These are phyloP conservation scores for Marasmius tenuissimus DNA, from an alignment of 1,284 basidiomycete genomes.

Conservation along the genomic window DNA sequence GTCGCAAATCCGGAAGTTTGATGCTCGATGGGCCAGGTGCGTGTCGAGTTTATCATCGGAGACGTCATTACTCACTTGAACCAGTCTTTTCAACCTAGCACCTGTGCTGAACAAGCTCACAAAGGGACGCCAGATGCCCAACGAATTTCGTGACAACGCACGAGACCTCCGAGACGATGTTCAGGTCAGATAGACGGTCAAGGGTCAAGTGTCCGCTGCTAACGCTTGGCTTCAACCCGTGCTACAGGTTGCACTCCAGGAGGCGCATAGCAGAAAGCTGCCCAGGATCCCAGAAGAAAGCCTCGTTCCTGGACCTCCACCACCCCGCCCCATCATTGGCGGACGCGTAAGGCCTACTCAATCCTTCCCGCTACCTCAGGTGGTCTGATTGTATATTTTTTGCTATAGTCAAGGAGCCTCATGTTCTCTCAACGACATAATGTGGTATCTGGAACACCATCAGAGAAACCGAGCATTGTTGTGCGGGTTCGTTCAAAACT, in stretches of 20 bases:
- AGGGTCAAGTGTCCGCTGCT: background rate
- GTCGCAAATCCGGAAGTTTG: slow-evolving; percentile 11
- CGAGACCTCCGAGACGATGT: slow-evolving; percentile 14
- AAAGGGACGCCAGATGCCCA: slow-evolving; percentile 17
- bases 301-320: slow-evolving; percentile 10
- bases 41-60: background rate
- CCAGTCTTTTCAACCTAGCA: slow-evolving; percentile 16
- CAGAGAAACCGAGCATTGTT: background rate
- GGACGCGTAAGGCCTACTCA: background rate
- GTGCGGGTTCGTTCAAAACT: slow-evolving; percentile 2
- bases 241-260: slow-evolving; percentile 5
- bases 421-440: background rate
- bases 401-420: background rate
- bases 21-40: slow-evolving; percentile 18
- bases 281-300: slow-evolving; percentile 5
- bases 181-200: slow-evolving; percentile 6
- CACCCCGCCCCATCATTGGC: background rate
- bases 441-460: background rate
- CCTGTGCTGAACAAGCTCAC: slow-evolving; percentile 18
- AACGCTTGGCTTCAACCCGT: background rate
- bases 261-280: slow-evolving; percentile 6
- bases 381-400: background rate
- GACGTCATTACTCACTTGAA: background rate
- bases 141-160: slow-evolving; percentile 16
- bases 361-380: background rate